A percentile compares a stretch with the other conserved stretches of the same genome.
Evolutionary conservation across 305 asterid genomes (phyloP).

Genomic region (Solanum chacoense): DNA sequence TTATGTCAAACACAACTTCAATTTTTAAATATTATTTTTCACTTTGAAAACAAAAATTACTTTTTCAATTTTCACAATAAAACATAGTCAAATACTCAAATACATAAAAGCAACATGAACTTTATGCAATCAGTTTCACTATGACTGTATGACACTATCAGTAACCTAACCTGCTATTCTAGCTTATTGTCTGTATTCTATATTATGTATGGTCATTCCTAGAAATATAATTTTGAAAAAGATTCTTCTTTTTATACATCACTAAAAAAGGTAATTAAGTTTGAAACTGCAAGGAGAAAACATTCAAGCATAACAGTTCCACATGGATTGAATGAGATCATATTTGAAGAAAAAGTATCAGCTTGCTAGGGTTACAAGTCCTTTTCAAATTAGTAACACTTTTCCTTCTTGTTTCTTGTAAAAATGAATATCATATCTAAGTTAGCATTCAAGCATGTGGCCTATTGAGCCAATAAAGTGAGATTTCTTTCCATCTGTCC

Average conservation of each 20-base stretch:
- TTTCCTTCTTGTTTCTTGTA: not conserved
- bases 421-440: not conserved
- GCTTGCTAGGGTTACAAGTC: not conserved
- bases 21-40: too few species aligned
- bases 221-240: not conserved
- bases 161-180: not conserved
- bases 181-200: not conserved
- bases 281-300: not conserved
- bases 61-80: not conserved
- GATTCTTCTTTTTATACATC: not conserved
- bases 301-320: not conserved
- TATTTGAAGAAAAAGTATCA: not conserved
- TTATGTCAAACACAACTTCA: not conserved
- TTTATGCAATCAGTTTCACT: not conserved
- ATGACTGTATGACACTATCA: not conserved
- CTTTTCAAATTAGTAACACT: not conserved
- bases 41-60: not conserved
- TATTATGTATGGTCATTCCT: not conserved
- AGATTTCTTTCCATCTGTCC: not conserved
- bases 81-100: not conserved
- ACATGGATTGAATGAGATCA: not conserved
- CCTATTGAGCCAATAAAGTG: not conserved
- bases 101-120: not conserved
- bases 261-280: not conserved
- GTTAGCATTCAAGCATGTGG: not conserved